Evolutionary conservation across 805 yeast genomes (phyloP).

Genomic region (Metschnikowia colocasiae): DNA sequence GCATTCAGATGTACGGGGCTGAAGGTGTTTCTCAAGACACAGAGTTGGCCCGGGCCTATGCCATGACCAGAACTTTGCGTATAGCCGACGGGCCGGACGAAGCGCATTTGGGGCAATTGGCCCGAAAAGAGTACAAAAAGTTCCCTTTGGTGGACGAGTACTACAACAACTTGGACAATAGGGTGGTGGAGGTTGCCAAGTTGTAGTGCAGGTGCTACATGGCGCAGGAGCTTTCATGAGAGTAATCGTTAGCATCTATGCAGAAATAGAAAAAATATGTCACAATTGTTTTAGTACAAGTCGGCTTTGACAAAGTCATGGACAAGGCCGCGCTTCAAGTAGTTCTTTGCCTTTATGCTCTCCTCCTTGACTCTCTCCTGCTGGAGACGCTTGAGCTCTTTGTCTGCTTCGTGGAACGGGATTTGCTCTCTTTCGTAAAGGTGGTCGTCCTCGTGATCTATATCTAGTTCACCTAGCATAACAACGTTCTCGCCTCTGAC

Average conservation of each 20-base stretch:
- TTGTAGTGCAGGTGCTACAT: slow-evolving; percentile 18
- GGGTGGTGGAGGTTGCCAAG: slow-evolving; percentile 22
- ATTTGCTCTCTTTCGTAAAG: slow-evolving; percentile 54
- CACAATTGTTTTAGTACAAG: slow-evolving; percentile 39
- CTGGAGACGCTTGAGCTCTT: slow-evolving; percentile 31
- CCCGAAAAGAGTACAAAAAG: slow-evolving; percentile 42
- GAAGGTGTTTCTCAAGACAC: slow-evolving; percentile 63
- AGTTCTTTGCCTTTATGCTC: slow-evolving; percentile 43
- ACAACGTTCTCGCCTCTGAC: slow-evolving; percentile 96
- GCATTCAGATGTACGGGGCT: slow-evolving; percentile 62
- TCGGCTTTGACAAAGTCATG: slow-evolving; percentile 55
- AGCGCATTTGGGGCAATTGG: slow-evolving; percentile 57
- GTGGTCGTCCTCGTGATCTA: slow-evolving; percentile 76
- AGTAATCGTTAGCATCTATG: slow-evolving; percentile 12
- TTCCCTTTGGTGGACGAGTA: slow-evolving; percentile 35
- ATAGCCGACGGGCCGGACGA: slow-evolving; percentile 73
- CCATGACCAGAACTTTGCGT: slow-evolving; percentile 50
- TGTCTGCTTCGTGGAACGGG: slow-evolving; percentile 59
- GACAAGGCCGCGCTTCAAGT: slow-evolving; percentile 53
- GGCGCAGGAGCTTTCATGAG: background rate
- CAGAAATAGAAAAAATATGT: slow-evolving; percentile 13
- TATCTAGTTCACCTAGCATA: slow-evolving; percentile 89
- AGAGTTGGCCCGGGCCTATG: slow-evolving; percentile 52
- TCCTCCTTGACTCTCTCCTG: slow-evolving; percentile 37
- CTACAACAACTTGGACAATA: slow-evolving; percentile 24